A percentile compares a stretch with the other conserved stretches of the same genome.
These are phyloP conservation scores for Shiraia sp. DNA, from an alignment of 2,329 filamentous ascomycete species.

Conservation along the genomic window DNA sequence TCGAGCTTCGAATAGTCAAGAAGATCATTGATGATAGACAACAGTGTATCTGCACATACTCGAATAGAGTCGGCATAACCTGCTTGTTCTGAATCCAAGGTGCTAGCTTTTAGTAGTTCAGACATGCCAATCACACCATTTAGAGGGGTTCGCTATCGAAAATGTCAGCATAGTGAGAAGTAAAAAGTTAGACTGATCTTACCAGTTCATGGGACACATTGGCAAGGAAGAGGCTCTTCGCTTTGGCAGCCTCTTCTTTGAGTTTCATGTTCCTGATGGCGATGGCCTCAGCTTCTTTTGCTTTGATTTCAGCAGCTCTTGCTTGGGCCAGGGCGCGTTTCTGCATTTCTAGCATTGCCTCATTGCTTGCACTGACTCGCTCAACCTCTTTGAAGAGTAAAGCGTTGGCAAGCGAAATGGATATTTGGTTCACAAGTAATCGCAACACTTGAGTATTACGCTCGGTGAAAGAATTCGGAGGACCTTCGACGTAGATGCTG, in stretches of 20 bases:
- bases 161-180: background rate
- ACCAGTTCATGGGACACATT: constrained; percentile 62
- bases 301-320: constrained; percentile 73
- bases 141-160: constrained; percentile 49
- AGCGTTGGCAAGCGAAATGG: constrained; percentile 67
- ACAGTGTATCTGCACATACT: constrained; percentile 62
- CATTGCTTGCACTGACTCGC: constrained; percentile 77
- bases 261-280: constrained; percentile 79
- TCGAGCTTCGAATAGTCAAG: constrained; percentile 58
- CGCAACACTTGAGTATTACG: constrained; percentile 60
- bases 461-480: constrained; percentile 76
- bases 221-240: constrained; percentile 74
- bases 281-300: constrained; percentile 74
- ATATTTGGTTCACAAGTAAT: constrained; percentile 77
- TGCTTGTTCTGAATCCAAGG: constrained; percentile 61
- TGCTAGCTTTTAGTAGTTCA: constrained; percentile 63
- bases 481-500: constrained; percentile 77
- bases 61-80: constrained; percentile 67
- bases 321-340: constrained; percentile 74
- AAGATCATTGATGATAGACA: constrained; percentile 58
- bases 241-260: constrained; percentile 80
- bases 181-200: constrained; percentile 1
- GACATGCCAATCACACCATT: constrained; percentile 63
- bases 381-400: constrained; percentile 70
- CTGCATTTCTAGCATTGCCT: constrained; percentile 76